Percentiles rank a stretch among this genome's conserved stretches.
phyloP scores from a whole-genome alignment of 2,329 filamentous ascomycete species.

The Fusarium equiseti region DNA sequence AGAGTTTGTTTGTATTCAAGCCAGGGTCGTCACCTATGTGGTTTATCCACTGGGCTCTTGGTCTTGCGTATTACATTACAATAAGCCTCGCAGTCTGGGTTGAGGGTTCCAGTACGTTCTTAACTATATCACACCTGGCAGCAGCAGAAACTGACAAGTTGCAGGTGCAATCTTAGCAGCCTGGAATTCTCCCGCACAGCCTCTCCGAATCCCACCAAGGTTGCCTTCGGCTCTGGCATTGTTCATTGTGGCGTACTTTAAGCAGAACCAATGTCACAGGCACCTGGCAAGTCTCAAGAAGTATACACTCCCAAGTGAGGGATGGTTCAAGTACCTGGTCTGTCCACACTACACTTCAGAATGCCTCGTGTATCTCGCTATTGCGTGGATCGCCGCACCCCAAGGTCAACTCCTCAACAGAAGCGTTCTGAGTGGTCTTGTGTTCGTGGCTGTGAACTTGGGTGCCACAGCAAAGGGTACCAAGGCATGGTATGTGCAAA shows the following conservation, averaged over 20 bases:
- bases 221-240: slow-evolving; percentile 64
- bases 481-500: slow-evolving; percentile 80
- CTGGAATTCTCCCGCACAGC: slow-evolving; percentile 46
- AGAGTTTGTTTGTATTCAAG: slow-evolving; percentile 74
- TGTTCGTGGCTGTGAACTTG: slow-evolving; percentile 84
- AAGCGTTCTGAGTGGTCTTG: slow-evolving; percentile 75
- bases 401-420: slow-evolving; percentile 73
- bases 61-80: slow-evolving; percentile 79
- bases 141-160: slow-evolving; percentile 18
- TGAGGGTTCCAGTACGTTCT: slow-evolving; percentile 76
- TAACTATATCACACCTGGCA: background rate
- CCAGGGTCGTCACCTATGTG: slow-evolving; percentile 81
- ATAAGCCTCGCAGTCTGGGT: slow-evolving; percentile 86
- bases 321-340: slow-evolving; percentile 77
- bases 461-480: slow-evolving; percentile 84
- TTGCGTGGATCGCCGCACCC: slow-evolving; percentile 81
- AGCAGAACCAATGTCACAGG: slow-evolving; percentile 81
- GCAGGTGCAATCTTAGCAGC: slow-evolving; percentile 52
- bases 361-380: slow-evolving; percentile 83
- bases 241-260: slow-evolving; percentile 76
- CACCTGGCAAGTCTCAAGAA: slow-evolving; percentile 79
- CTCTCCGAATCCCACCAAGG: slow-evolving; percentile 42
- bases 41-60: slow-evolving; percentile 84
- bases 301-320: slow-evolving; percentile 83
- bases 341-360: slow-evolving; percentile 95